phyloP scores from a whole-genome alignment of 2,329 filamentous ascomycete genomes.

The Fusarium sp. region DNA sequence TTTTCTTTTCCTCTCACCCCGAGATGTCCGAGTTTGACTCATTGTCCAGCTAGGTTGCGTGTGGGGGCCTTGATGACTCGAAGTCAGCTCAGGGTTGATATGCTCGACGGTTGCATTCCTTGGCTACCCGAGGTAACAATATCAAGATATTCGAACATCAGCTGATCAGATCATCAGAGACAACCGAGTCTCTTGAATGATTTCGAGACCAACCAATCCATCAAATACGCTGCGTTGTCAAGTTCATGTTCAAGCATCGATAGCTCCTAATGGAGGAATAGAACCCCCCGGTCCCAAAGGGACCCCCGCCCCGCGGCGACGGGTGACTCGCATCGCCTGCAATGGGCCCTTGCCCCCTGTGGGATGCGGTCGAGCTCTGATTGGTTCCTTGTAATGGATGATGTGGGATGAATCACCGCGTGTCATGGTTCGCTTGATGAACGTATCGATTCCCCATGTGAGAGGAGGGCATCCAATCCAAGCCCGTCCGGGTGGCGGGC shows the following conservation, averaged over 20 bases:
- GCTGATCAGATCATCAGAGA: neutral
- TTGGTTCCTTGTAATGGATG: constrained; percentile 44
- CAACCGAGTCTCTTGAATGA: neutral
- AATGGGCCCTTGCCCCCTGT: constrained; percentile 46
- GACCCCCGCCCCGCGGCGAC: constrained; percentile 29
- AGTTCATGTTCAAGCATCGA: constrained; percentile 8
- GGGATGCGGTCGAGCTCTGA: constrained; percentile 52
- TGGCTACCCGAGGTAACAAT: constrained; percentile 9
- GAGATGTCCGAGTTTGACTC: constrained; percentile 27
- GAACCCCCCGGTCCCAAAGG: constrained; percentile 10
- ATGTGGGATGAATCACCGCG: constrained; percentile 44
- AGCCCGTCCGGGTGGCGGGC: neutral
- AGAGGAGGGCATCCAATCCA: constrained; percentile 33
- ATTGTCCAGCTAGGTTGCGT: constrained; percentile 8
- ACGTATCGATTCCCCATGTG: constrained; percentile 17
- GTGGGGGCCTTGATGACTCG: constrained; percentile 41
- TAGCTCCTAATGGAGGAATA: constrained; percentile 9
- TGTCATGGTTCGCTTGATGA: constrained; percentile 35
- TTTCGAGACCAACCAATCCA: constrained; percentile 4
- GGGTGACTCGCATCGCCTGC: constrained; percentile 68
- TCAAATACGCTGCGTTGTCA: constrained; percentile 1
- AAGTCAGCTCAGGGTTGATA: constrained; percentile 18
- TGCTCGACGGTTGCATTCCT: constrained; percentile 16
- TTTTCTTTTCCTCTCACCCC: constrained; percentile 1
- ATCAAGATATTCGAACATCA: neutral